Conservation (phyloP, 2,329 filamentous ascomycete species). For the Fusarium tuaranense region DNA sequence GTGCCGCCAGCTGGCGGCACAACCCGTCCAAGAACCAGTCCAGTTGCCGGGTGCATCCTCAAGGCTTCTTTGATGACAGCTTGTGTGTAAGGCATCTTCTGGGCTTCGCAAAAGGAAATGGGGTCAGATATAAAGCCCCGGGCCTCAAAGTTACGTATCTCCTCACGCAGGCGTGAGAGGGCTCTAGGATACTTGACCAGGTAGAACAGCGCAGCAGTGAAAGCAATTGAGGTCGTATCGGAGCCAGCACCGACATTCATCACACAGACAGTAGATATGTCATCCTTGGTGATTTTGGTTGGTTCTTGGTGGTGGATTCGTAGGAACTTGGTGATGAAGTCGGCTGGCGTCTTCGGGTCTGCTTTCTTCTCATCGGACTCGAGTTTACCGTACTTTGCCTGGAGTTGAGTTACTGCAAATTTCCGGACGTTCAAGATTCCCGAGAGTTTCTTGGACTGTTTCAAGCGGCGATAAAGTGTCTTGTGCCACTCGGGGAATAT, state of each 20-base stretch:
- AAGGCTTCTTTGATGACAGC: background rate
- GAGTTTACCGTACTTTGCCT: background rate
- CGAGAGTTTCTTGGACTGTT: background rate
- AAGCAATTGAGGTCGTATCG: background rate
- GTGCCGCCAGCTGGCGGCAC: background rate
- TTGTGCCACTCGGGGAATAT: background rate
- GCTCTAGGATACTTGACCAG: background rate
- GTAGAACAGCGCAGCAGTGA: background rate
- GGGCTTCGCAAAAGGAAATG: background rate
- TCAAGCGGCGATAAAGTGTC: background rate
- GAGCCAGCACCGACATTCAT: background rate
- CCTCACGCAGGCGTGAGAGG: background rate
- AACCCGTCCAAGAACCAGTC: background rate
- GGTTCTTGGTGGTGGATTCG: background rate
- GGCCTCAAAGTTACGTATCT: background rate
- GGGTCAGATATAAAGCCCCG: background rate
- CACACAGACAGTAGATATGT: background rate
- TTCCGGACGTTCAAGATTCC: background rate
- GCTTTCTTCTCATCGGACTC: background rate
- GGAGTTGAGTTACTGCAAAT: background rate
- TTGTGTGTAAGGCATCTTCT: background rate
- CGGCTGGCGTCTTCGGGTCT: background rate
- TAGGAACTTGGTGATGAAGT: background rate
- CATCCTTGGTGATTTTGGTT: background rate
- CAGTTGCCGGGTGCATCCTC: background rate